phyloP scores from a whole-genome alignment of 805 yeast genomes.

The Kockiozyma suomiensis region DNA sequence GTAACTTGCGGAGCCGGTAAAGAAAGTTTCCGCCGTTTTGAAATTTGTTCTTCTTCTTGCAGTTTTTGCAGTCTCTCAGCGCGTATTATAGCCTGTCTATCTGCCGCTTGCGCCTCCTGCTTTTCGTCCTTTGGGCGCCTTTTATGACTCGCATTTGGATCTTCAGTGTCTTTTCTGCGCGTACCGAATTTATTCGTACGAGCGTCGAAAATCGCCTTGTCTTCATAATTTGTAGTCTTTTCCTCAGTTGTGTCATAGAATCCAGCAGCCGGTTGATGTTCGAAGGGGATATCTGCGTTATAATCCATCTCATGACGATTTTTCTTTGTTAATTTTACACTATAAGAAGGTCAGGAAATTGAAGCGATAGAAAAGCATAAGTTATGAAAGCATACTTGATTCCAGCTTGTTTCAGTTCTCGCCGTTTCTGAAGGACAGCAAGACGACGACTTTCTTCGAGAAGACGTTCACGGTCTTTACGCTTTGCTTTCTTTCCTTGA shows the following conservation, averaged over 20 bases:
- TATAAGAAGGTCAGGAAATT: constrained; percentile 44
- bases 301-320: constrained; percentile 73
- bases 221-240: constrained; percentile 45
- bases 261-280: constrained; percentile 68
- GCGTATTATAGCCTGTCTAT: constrained; percentile 35
- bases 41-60: constrained; percentile 39
- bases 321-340: constrained; percentile 45
- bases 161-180: constrained; percentile 30
- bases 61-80: constrained; percentile 40
- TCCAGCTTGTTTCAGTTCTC: constrained; percentile 83
- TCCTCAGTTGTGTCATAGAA: constrained; percentile 71
- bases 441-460: constrained; percentile 75
- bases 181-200: constrained; percentile 32
- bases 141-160: constrained; percentile 35
- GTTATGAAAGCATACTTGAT: constrained; percentile 28
- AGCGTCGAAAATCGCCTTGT: constrained; percentile 48
- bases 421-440: constrained; percentile 73
- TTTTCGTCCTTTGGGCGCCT: constrained; percentile 18
- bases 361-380: constrained; percentile 42
- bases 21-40: constrained; percentile 46
- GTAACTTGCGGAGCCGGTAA: constrained; percentile 44
- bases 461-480: constrained; percentile 84
- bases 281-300: constrained; percentile 80
- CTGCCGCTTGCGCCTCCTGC: constrained; percentile 33
- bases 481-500: constrained; percentile 89